Conservation (phyloP, 2,329 filamentous ascomycete genomes). For the Fusarium paranaense region DNA sequence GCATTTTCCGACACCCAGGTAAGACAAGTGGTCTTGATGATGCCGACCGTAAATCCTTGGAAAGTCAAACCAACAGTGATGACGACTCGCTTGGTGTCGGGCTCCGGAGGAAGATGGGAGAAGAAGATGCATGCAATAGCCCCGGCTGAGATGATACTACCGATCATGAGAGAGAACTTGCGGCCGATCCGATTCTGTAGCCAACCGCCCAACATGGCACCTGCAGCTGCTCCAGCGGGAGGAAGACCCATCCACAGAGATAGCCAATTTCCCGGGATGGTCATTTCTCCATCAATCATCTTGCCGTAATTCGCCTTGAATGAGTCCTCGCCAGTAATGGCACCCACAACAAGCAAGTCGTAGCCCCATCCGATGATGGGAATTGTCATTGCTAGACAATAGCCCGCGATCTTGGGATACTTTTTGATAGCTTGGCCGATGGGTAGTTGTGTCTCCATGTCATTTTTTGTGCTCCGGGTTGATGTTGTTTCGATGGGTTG, state of each 20-base stretch:
- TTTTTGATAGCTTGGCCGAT: conserved; percentile 40
- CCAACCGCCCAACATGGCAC: conserved; percentile 44
- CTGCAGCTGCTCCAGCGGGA: conserved; percentile 40
- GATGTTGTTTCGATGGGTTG: neutral
- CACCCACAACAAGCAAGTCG: conserved; percentile 42
- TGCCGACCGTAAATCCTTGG: conserved; percentile 44
- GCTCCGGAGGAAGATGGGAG: conserved; percentile 28
- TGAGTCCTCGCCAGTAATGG: conserved; percentile 43
- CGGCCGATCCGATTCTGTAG: conserved; percentile 45
- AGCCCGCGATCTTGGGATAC: conserved; percentile 44
- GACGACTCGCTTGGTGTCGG: conserved; percentile 33
- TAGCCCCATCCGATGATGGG: conserved; percentile 49
- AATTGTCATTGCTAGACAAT: conserved; percentile 43
- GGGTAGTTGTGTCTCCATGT: conserved; percentile 33
- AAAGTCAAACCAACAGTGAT: conserved; percentile 42
- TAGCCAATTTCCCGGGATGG: conserved; percentile 44
- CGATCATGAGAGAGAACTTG: conserved; percentile 36
- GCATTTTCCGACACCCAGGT: conserved; percentile 55
- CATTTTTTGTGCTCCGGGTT: neutral
- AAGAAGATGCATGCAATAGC: conserved; percentile 45
- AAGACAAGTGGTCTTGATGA: conserved; percentile 41
- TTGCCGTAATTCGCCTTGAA: conserved; percentile 47
- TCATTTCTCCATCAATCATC: conserved; percentile 34
- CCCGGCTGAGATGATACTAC: conserved; percentile 40
- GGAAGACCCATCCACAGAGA: conserved; percentile 44